Conservation (phyloP, 495 filamentous ascomycete species). For the Penicillium canariense region DNA sequence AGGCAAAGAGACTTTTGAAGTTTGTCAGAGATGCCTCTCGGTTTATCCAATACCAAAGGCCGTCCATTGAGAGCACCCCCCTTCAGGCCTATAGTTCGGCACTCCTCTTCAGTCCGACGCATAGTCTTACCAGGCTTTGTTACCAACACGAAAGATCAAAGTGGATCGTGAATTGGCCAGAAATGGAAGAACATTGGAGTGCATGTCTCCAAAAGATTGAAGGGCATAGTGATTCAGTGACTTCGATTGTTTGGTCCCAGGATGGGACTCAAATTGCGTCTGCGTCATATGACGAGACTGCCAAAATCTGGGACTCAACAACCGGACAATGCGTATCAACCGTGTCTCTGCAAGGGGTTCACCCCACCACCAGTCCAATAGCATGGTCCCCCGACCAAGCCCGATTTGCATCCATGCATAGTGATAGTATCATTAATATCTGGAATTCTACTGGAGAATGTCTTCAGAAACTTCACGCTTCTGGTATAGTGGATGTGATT, state of each 20-base stretch:
- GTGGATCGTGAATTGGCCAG: neutral
- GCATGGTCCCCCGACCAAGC: too few species aligned
- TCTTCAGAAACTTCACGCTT: too few species aligned
- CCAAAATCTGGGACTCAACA: conserved; percentile 27
- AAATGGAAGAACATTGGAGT: conserved; percentile 6
- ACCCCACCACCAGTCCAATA: too few species aligned
- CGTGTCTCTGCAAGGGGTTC: too few species aligned
- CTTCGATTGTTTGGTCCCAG: conserved; percentile 28
- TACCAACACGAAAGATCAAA: neutral
- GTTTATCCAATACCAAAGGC: conserved; percentile 26
- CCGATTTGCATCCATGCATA: too few species aligned
- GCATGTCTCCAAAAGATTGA: conserved; percentile 9
- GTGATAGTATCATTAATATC: too few species aligned
- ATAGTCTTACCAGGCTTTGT: neutral
- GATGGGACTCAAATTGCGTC: conserved; percentile 34
- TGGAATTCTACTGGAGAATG: too few species aligned
- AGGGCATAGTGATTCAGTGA: neutral
- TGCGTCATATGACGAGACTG: conserved; percentile 28
- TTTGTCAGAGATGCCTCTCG: conserved; percentile 30
- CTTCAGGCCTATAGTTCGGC: conserved; percentile 24
- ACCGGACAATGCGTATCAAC: conserved; percentile 16
- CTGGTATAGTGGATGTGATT: too few species aligned
- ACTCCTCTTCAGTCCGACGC: neutral
- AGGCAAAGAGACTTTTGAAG: neutral
- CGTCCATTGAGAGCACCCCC: conserved; percentile 27